Percentiles rank a stretch among this genome's conserved stretches.
These are phyloP conservation scores for Linnemannia exigua DNA, from an alignment of 192 early-diverging fungal species.

Conservation along the genomic window DNA sequence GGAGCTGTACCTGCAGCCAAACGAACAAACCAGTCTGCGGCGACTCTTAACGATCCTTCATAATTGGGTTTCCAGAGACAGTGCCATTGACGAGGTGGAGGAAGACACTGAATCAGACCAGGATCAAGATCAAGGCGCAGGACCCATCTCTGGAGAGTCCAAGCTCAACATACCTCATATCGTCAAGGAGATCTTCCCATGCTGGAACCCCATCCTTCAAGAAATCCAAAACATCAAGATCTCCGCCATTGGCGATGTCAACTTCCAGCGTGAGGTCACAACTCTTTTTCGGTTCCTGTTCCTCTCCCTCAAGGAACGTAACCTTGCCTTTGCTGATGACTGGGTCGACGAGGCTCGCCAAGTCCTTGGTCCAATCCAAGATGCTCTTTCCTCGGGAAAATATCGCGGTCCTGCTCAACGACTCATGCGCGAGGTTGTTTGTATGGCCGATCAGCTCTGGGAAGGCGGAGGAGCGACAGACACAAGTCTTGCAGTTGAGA, in stretches of 20 bases:
- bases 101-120: not conserved
- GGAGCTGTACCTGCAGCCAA: slow-evolving; percentile 20
- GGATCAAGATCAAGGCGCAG: not conserved
- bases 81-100: not conserved
- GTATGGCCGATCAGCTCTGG: slow-evolving; percentile 38
- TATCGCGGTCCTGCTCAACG: slow-evolving; percentile 30
- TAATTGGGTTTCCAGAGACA: not conserved
- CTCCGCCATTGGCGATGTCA: not conserved
- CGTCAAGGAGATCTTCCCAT: slow-evolving; percentile 25
- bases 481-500: slow-evolving; percentile 27
- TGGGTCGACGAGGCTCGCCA: not conserved
- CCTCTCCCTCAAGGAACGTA: slow-evolving; percentile 15
- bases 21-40: slow-evolving; percentile 1
- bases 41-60: slow-evolving; percentile 1
- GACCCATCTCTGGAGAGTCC: not conserved
- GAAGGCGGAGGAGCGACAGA: slow-evolving; percentile 34
- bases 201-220: not conserved
- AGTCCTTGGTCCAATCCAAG: slow-evolving; percentile 8
- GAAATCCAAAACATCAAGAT: slow-evolving; percentile 26
- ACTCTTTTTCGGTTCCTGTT: slow-evolving; percentile 21
- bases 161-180: not conserved
- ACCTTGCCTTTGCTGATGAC: not conserved
- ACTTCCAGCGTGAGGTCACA: slow-evolving; percentile 4
- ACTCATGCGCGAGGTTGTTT: slow-evolving; percentile 21
- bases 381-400: not conserved